These are phyloP conservation scores for Heliamphora pulchella DNA, from an alignment of 179 eudicot species.

Conservation along the genomic window DNA sequence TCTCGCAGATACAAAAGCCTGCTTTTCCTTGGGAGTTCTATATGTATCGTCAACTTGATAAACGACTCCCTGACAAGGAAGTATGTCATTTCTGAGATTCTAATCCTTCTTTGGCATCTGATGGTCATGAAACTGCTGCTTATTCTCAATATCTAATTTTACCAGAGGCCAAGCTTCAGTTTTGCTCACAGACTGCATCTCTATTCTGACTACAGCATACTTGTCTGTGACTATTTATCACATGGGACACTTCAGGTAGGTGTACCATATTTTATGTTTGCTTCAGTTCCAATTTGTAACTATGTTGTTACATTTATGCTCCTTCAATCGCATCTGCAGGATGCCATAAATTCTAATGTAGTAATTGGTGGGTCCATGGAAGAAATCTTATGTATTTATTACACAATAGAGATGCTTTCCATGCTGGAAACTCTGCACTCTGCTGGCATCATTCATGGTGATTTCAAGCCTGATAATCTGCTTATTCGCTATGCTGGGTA, in stretches of 20 bases:
- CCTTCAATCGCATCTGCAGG: constrained; percentile 40
- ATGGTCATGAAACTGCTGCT: constrained; percentile 17
- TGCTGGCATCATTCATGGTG: constrained; percentile 80
- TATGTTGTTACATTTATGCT: constrained; percentile 7
- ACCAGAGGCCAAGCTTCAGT: constrained; percentile 74
- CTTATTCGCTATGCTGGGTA: constrained; percentile 85
- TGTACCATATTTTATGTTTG: constrained; percentile 18
- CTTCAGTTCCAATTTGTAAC: constrained; percentile 8
- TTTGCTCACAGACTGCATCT: constrained; percentile 72
- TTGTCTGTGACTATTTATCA: constrained; percentile 69
- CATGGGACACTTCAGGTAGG: constrained; percentile 90
- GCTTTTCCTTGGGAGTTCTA: constrained; percentile 96
- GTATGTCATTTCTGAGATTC: constrained; percentile 34
- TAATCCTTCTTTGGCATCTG: constrained; percentile 2
- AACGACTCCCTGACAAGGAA: constrained; percentile 45
- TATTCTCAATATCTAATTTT: constrained; percentile 18
- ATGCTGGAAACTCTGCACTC: constrained; percentile 77
- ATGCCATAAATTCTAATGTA: constrained; percentile 78
- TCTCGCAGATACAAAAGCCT: constrained; percentile 79
- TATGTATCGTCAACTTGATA: constrained; percentile 89
- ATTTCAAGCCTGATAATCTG: constrained; percentile 96
- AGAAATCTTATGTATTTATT: constrained; percentile 74
- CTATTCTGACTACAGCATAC: constrained; percentile 79
- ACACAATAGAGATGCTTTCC: constrained; percentile 91
- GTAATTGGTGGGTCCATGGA: constrained; percentile 66